Base-by-base conservation (phyloP, 768 basidiomycete species). In the Plicaturopsis crispa region DNA sequence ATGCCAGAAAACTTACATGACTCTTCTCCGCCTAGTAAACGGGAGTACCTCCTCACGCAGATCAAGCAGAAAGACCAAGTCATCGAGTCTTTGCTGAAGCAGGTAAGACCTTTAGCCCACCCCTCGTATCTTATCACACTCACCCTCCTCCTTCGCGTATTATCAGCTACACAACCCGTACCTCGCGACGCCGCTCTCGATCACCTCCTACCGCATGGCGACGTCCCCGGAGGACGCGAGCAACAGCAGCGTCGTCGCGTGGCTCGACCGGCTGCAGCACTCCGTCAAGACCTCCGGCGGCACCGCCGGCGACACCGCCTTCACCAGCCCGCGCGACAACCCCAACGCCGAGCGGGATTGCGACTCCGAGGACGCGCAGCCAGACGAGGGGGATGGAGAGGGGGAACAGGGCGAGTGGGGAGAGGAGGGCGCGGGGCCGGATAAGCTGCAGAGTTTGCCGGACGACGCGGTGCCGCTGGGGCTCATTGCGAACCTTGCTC, bases 31-130 rank as follows among this genome's bases (percentile, higher is more conserved):
- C 62, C 57, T 49, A 91, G 87, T 53, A 89, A 89, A 65, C 77
- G 86, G 41, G 88, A 90, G 51, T 88, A 88, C 53, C 67, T 91
- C 13, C 73, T 90, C 18, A 84, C 85, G 4, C 84, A 90, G 54
- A 80, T 91, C 46, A 73, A 80, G 38, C 87, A 91, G 62, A 91
- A 91, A 63, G 87, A 91, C 62, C 68, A 76, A 14, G 82, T 90
- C 48, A 90, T 91, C 48, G 84, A 88, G 45, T 83, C 79, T 11
- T 73, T 90, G 11, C 70, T 91, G 47, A 88, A 88, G 54, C 85
- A 89, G 67, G 85, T 80, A 23, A 11, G 67, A 55, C 1, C 22
- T 20, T 28, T 21, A 38, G 33, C 28, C 13, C 20, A 31, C 38
- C 36, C 26, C 38, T 39, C n/a, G 39, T 7, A 40, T 28, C 12